phyloP scores from a whole-genome alignment of 2,329 filamentous ascomycete genomes.

The Xylariaceae sp. region DNA sequence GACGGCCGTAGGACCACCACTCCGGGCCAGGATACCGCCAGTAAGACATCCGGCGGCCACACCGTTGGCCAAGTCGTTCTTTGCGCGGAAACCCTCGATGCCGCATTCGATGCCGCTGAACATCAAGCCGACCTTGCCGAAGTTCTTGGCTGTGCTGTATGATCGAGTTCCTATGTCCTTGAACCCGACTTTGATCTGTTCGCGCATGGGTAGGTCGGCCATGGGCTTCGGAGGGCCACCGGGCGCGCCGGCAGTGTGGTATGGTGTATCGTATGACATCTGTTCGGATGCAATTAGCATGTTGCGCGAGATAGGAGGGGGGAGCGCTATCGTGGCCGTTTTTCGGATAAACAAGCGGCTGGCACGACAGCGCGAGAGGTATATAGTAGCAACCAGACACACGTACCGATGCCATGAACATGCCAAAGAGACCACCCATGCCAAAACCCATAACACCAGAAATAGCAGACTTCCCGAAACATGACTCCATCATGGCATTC shows the following conservation, averaged over 20 bases:
- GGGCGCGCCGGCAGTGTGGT: slow-evolving; percentile 48
- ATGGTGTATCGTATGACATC: slow-evolving; percentile 98
- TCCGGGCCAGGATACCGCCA: slow-evolving; percentile 81
- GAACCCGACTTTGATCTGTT: slow-evolving; percentile 83
- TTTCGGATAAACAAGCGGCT: slow-evolving; percentile 1
- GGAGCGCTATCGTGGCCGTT: slow-evolving; percentile 1
- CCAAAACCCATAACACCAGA: slow-evolving; percentile 92
- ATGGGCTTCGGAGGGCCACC: slow-evolving; percentile 42
- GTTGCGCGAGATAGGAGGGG: neutral
- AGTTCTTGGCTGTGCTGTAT: slow-evolving; percentile 85
- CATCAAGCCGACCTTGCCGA: slow-evolving; percentile 86
- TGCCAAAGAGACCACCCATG: slow-evolving; percentile 87
- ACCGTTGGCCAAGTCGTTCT: slow-evolving; percentile 90
- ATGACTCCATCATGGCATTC: slow-evolving; percentile 85
- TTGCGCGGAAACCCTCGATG: slow-evolving; percentile 87
- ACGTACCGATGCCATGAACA: slow-evolving; percentile 96
- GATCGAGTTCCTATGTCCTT: slow-evolving; percentile 91
- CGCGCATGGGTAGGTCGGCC: slow-evolving; percentile 69
- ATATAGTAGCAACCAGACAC: neutral
- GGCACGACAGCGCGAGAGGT: neutral
- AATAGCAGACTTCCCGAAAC: slow-evolving; percentile 82
- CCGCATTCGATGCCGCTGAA: slow-evolving; percentile 94
- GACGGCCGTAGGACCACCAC: slow-evolving; percentile 85
- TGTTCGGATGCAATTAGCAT: slow-evolving; percentile 33
- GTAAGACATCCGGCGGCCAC: slow-evolving; percentile 86